Conservation (phyloP, 768 basidiomycete genomes). For the Pleurotus djamor region DNA sequence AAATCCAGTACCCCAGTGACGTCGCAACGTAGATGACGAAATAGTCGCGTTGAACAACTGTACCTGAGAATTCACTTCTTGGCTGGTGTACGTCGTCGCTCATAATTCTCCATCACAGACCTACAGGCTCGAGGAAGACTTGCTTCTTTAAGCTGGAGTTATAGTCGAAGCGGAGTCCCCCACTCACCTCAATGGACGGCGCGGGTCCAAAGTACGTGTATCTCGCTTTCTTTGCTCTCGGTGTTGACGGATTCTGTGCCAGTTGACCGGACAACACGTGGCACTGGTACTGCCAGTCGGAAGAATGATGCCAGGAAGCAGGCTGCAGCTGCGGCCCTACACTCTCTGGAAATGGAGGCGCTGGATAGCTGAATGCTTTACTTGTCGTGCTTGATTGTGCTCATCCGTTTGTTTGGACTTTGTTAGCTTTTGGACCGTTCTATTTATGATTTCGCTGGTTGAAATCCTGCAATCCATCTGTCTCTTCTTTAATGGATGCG, state of each 20-base stretch:
- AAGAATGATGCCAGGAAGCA: conserved; percentile 48
- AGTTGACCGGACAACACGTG: conserved; percentile 53
- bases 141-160: conserved; percentile 53
- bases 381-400: neutral
- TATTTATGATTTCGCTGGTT: conserved; percentile 6
- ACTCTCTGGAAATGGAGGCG: conserved; percentile 25
- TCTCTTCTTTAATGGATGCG: conserved; percentile 3
- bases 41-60: conserved; percentile 36
- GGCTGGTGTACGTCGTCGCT: neutral
- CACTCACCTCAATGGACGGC: conserved; percentile 53
- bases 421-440: neutral
- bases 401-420: neutral
- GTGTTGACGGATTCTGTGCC: conserved; percentile 10
- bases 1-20: neutral
- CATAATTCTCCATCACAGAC: conserved; percentile 32
- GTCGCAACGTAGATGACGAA: conserved; percentile 16
- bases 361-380: neutral
- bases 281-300: conserved; percentile 44
- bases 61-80: conserved; percentile 15
- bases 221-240: conserved; percentile 3
- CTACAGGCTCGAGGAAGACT: conserved; percentile 45
- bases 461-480: neutral
- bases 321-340: conserved; percentile 46
- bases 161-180: conserved; percentile 38
- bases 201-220: conserved; percentile 52